A percentile compares a stretch with the other conserved stretches of the same genome.
Conservation (phyloP, 192 early-diverging fungal species). For the Backusella morwellensis region DNA sequence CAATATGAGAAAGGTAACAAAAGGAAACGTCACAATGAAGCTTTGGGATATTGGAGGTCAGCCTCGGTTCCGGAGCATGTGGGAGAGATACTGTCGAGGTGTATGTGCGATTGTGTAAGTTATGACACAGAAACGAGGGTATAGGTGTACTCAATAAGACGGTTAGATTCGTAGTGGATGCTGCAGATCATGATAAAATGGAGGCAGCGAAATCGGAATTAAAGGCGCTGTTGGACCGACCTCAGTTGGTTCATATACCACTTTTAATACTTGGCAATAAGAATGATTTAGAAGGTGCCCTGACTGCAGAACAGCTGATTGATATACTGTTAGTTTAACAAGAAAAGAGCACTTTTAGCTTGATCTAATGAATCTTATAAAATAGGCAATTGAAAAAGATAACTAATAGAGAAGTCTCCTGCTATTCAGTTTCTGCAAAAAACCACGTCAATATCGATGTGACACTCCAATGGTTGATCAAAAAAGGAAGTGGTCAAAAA, state of each 20-base stretch:
- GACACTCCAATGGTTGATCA: conserved; percentile 96
- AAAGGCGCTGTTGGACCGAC: conserved; percentile 86
- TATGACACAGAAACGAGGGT: too few species aligned
- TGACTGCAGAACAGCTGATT: conserved; percentile 85
- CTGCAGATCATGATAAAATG: conserved; percentile 91
- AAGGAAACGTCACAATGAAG: conserved; percentile 96
- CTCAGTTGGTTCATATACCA: conserved; percentile 89
- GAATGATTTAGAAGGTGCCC: conserved; percentile 90
- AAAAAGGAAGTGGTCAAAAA: conserved; percentile 61
- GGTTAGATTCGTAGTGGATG: conserved; percentile 90
- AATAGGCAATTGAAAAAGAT: conserved; percentile 81
- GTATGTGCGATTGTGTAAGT: conserved; percentile 96
- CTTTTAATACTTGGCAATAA: conserved; percentile 97
- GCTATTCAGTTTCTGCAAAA: conserved; percentile 99
- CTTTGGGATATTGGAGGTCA: conserved; percentile 99
- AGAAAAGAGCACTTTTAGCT: too few species aligned
- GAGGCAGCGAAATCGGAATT: conserved; percentile 91
- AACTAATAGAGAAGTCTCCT: conserved; percentile 90
- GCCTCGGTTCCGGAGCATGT: conserved; percentile 96
- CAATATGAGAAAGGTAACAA: conserved; percentile 94
- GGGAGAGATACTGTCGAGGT: conserved; percentile 83
- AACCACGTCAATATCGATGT: conserved; percentile 97
- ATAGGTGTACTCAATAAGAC: too few species aligned
- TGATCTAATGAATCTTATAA: conserved; percentile 15
- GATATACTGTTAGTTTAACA: conserved; percentile 61